A percentile compares a stretch with the other conserved stretches of the same genome.
These are phyloP conservation scores for Histomonas meleagridis DNA, from an alignment of 208 protist species.

Conservation along the genomic window DNA sequence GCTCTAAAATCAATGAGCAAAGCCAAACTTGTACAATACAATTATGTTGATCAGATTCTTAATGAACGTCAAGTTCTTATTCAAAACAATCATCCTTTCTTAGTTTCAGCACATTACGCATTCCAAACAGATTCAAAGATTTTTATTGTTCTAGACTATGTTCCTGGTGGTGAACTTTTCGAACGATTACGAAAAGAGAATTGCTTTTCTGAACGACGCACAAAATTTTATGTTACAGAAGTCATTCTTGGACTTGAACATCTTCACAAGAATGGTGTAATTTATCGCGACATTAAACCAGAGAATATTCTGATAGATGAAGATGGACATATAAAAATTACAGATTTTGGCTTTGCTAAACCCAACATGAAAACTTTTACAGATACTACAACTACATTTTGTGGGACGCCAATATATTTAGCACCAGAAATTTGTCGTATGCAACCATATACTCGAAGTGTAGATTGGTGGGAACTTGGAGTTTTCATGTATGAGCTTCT, in stretches of 20 bases:
- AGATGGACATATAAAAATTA: conserved; percentile 67
- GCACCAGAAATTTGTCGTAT: conserved; percentile 42
- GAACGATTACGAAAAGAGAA: conserved; percentile 54
- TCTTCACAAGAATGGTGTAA: conserved; percentile 53
- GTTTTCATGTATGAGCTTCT: conserved; percentile 63
- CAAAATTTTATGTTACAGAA: conserved; percentile 48
- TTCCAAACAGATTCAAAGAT: conserved; percentile 5
- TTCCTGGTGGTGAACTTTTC: conserved; percentile 56
- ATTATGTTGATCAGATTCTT: too few relatives aligned
- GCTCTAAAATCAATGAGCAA: too few relatives aligned
- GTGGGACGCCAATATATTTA: conserved; percentile 50
- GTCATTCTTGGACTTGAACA: conserved; percentile 49
- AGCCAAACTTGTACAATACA: too few relatives aligned
- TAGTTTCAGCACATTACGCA: background rate
- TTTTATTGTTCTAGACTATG: background rate
- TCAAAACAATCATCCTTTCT: background rate
- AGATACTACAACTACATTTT: conserved; percentile 42
- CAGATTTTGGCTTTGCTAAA: conserved; percentile 68
- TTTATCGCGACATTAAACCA: conserved; percentile 62
- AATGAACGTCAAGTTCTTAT: background rate
- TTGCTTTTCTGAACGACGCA: conserved; percentile 40
- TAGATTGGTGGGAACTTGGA: conserved; percentile 63
- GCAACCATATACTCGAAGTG: conserved; percentile 55
- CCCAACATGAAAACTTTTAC: background rate
- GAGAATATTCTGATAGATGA: conserved; percentile 62